These are phyloP conservation scores for Nemania serpens DNA, from an alignment of 2,329 filamentous ascomycete genomes.

Conservation along the genomic window DNA sequence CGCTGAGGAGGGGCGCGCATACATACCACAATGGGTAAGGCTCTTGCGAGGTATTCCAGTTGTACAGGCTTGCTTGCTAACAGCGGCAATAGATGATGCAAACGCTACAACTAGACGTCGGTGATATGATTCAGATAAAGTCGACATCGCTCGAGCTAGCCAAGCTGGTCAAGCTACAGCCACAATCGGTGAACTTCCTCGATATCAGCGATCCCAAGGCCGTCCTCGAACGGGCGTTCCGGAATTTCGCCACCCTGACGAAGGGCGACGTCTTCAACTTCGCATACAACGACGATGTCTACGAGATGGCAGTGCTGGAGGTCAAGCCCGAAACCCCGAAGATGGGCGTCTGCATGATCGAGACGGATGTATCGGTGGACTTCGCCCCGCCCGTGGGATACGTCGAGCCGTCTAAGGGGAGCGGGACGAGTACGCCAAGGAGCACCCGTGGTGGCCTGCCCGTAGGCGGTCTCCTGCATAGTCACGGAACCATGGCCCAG, in stretches of 20 bases:
- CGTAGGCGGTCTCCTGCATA: slow-evolving; percentile 75
- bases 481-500: slow-evolving; percentile 92
- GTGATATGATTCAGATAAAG: slow-evolving; percentile 93
- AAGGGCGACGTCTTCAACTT: slow-evolving; percentile 96
- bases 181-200: slow-evolving; percentile 89
- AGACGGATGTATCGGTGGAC: slow-evolving; percentile 95
- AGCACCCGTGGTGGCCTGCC: slow-evolving; percentile 68
- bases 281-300: slow-evolving; percentile 91
- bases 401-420: slow-evolving; percentile 78
- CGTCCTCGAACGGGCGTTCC: slow-evolving; percentile 93
- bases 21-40: slow-evolving; percentile 90
- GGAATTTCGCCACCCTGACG: slow-evolving; percentile 92
- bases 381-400: slow-evolving; percentile 95
- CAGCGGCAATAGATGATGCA: slow-evolving; percentile 77
- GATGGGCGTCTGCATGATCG: slow-evolving; percentile 89
- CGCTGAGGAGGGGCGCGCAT: slow-evolving; percentile 94
- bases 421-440: slow-evolving; percentile 85
- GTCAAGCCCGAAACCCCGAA: slow-evolving; percentile 84
- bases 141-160: slow-evolving; percentile 91
- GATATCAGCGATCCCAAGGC: slow-evolving; percentile 98
- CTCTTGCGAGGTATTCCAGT: background rate
- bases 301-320: slow-evolving; percentile 90
- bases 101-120: slow-evolving; percentile 84
- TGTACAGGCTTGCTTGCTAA: slow-evolving; percentile 25
- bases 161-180: slow-evolving; percentile 93